Conservation (phyloP, 2,329 filamentous ascomycete species). For the Neobulgaria alba region DNA sequence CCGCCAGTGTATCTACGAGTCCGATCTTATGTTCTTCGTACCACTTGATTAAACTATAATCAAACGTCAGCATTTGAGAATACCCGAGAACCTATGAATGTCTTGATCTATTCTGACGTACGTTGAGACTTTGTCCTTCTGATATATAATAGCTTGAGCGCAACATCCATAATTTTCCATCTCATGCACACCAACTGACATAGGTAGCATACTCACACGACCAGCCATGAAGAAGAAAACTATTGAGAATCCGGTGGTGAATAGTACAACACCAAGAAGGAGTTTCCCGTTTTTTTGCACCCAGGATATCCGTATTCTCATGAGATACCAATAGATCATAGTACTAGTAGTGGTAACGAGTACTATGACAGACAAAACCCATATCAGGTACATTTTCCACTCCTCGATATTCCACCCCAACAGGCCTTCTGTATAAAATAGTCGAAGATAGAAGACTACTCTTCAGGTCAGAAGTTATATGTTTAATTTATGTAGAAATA, state of each 20-base stretch:
- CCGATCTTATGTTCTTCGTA: slow-evolving; percentile 3
- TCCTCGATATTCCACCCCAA: slow-evolving; percentile 5
- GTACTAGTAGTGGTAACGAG: neutral
- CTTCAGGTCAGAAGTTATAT: too few species aligned
- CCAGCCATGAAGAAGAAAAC: slow-evolving; percentile 3
- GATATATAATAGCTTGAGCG: slow-evolving; percentile 4
- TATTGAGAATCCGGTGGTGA: neutral
- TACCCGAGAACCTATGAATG: too few species aligned
- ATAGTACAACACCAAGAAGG: neutral
- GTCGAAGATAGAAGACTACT: slow-evolving; percentile 5
- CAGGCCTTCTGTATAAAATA: slow-evolving; percentile 7
- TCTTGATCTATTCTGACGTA: too few species aligned
- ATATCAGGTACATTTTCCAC: slow-evolving; percentile 2
- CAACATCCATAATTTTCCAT: slow-evolving; percentile 8
- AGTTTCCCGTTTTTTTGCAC: neutral
- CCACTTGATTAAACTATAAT: slow-evolving; percentile 4
- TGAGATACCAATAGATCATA: neutral
- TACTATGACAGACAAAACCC: neutral
- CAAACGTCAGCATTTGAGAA: neutral
- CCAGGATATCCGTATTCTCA: neutral
- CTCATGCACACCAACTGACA: slow-evolving; percentile 3
- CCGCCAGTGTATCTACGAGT: slow-evolving; percentile 2
- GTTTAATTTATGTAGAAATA: neutral
- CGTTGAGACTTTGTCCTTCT: neutral
- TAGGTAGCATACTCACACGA: slow-evolving; percentile 1